These are phyloP conservation scores for Suhomyces coccinellae DNA, from an alignment of 1,139 yeast genomes.

Conservation along the genomic window DNA sequence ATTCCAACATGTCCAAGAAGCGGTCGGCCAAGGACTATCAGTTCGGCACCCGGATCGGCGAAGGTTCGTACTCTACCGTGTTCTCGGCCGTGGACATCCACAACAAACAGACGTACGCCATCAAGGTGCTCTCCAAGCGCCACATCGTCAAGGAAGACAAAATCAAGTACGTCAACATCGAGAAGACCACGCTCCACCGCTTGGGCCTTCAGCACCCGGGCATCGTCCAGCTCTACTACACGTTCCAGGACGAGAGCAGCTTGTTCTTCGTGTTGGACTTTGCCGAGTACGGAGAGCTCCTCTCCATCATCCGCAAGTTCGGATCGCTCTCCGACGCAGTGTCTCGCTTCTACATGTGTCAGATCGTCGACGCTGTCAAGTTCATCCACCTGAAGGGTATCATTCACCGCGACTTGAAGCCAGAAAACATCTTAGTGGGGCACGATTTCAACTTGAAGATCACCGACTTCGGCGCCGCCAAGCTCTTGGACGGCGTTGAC, in stretches of 20 bases:
- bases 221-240: conserved; percentile 68
- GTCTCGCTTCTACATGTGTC: conserved; percentile 57
- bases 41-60: conserved; percentile 72
- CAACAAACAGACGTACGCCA: conserved; percentile 62
- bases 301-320: conserved; percentile 57
- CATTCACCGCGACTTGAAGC: conserved; percentile 92
- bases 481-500: conserved; percentile 55
- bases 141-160: conserved; percentile 79
- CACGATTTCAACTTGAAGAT: conserved; percentile 78
- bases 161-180: conserved; percentile 77
- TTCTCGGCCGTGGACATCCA: conserved; percentile 63
- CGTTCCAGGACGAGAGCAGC: conserved; percentile 75
- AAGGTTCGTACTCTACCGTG: conserved; percentile 81
- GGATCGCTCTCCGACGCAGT: conserved; percentile 59
- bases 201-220: conserved; percentile 67
- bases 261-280: conserved; percentile 74
- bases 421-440: conserved; percentile 86
- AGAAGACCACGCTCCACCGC: conserved; percentile 71
- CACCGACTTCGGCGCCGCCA: conserved; percentile 99
- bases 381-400: conserved; percentile 85
- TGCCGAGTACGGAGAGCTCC: conserved; percentile 77
- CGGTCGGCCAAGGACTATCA: conserved; percentile 65
- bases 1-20: conserved; percentile 15
- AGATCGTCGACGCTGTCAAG: conserved; percentile 81
- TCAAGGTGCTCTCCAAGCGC: conserved; percentile 69